Conservation (phyloP, 768 basidiomycete genomes). For the Leccinum rimulosum region DNA sequence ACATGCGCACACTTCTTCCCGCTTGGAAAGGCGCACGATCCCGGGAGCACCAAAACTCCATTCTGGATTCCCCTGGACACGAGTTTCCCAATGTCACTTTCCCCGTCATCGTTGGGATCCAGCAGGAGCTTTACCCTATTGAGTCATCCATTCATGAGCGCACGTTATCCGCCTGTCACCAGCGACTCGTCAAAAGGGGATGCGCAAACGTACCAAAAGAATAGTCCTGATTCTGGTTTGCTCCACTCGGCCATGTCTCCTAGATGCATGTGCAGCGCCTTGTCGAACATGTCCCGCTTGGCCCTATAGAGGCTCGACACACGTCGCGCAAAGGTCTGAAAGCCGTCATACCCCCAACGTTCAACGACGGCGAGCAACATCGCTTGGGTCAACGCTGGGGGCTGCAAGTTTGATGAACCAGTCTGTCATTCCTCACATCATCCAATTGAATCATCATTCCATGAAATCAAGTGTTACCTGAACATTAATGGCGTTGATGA, state of each 20-base stretch:
- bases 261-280: conserved; percentile 65
- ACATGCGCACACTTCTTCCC: conserved; percentile 67
- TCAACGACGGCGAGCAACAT: conserved; percentile 51
- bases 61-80: conserved; percentile 64
- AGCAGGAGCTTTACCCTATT: conserved; percentile 63
- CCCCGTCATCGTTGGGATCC: conserved; percentile 25
- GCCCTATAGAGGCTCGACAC: conserved; percentile 65
- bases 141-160: not conserved
- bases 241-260: conserved; percentile 67
- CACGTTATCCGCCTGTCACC: not conserved
- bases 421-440: conserved; percentile 40
- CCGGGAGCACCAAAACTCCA: conserved; percentile 81
- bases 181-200: not conserved
- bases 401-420: conserved; percentile 61
- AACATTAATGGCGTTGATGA: too few species aligned
- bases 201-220: not conserved
- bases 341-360: conserved; percentile 72
- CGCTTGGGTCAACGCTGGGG: conserved; percentile 54
- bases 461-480: too few species aligned
- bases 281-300: conserved; percentile 72
- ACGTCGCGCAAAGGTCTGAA: conserved; percentile 54
- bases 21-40: conserved; percentile 70
- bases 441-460: not conserved
- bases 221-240: conserved; percentile 37
- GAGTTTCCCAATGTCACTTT: conserved; percentile 64